Conservation (phyloP, 306 rosid genomes). For the Malus sieversii region DNA sequence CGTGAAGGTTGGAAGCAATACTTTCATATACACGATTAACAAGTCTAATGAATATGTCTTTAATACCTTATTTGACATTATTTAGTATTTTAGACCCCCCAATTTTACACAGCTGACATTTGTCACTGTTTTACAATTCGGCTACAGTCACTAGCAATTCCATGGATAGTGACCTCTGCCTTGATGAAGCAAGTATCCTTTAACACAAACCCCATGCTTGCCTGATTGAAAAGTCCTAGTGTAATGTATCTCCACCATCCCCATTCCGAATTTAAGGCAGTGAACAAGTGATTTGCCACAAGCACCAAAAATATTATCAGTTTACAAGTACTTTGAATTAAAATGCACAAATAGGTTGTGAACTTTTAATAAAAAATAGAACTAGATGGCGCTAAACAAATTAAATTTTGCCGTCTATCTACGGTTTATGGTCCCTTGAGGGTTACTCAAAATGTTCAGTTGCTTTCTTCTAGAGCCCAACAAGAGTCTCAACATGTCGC, state of each 20-base stretch:
- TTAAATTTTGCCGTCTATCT: no score
- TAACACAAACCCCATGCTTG: constrained; percentile 24
- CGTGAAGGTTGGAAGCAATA: background rate
- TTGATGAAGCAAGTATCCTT: constrained; percentile 35
- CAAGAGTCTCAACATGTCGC: no score
- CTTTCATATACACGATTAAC: background rate
- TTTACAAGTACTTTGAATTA: background rate
- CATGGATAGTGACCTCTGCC: constrained; percentile 12
- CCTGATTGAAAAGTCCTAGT: constrained; percentile 11
- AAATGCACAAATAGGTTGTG: no score
- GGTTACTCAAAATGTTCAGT: no score
- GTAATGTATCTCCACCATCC: constrained; percentile 34
- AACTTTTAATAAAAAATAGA: no score
- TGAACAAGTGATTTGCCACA: constrained; percentile 56
- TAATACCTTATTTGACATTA: no score
- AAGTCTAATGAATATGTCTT: background rate
- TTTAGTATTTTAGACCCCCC: no score
- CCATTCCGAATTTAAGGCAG: constrained; percentile 18
- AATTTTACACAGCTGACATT: no score
- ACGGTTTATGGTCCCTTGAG: no score
- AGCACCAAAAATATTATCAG: background rate
- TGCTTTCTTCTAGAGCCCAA: background rate
- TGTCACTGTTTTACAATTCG: no score
- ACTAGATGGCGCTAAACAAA: no score
- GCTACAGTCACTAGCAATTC: constrained; percentile 19